A percentile compares a stretch with the other conserved stretches of the same genome.
phyloP scores from a whole-genome alignment of 2,329 filamentous ascomycete species.

The Ophiostoma ulmi region DNA sequence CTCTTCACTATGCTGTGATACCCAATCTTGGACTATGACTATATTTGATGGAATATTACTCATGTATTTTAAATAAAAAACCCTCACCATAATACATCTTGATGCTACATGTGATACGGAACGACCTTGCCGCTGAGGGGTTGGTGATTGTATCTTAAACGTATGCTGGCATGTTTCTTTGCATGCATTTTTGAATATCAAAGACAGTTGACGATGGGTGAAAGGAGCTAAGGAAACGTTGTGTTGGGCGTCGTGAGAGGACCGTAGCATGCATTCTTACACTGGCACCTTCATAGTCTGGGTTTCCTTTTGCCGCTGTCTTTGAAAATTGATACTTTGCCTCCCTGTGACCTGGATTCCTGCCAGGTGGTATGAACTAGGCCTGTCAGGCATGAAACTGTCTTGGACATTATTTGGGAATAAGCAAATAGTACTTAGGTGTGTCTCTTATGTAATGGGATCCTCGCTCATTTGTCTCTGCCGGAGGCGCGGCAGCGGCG shows the following conservation, averaged over 20 bases:
- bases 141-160: neutral
- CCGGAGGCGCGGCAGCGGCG: neutral
- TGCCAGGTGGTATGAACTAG: neutral
- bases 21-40: neutral
- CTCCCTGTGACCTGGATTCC: neutral
- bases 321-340: neutral
- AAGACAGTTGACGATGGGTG: neutral
- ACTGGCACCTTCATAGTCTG: neutral
- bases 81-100: neutral
- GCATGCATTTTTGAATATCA: neutral
- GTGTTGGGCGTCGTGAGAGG: neutral
- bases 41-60: neutral
- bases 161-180: neutral
- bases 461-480: neutral
- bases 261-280: too few relatives aligned
- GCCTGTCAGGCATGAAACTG: neutral
- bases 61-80: neutral
- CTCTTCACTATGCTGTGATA: constrained; percentile 3
- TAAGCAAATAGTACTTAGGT: neutral
- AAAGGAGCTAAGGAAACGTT: neutral
- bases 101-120: neutral
- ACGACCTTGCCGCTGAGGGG: constrained; percentile 1
- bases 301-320: neutral
- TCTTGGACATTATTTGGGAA: neutral
- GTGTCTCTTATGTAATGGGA: neutral